phyloP scores from a whole-genome alignment of 371 early-diverging fungal species.

The Homolaphlyctis polyrhiza region DNA sequence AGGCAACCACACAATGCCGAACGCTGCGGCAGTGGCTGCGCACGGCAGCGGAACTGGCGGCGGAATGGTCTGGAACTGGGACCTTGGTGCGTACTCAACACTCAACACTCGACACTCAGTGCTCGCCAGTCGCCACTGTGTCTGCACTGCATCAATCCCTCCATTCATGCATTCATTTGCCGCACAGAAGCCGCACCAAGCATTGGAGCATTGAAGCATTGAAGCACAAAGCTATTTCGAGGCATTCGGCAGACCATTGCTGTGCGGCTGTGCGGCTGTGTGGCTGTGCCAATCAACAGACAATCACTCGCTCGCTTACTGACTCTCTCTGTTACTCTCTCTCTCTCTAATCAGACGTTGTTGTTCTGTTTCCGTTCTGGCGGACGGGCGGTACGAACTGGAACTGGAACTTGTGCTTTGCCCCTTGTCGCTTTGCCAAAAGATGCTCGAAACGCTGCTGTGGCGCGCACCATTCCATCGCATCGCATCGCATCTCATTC shows the following conservation, averaged over 20 bases:
- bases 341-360: not conserved
- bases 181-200: no score
- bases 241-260: not conserved
- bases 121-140: no score
- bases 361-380: constrained; percentile 11
- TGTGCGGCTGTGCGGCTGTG: not conserved
- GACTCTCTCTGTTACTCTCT: not conserved
- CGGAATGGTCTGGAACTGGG: constrained; percentile 15
- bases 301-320: no score
- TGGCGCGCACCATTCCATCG: no score
- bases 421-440: not conserved
- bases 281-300: no score
- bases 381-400: constrained; percentile 7
- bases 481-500: no score
- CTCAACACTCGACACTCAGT: no score
- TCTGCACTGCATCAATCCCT: no score
- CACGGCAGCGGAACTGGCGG: not conserved
- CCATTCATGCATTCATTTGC: no score
- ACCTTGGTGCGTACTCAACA: not conserved
- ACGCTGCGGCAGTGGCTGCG: not conserved
- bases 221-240: no score
- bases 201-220: no score
- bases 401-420: no score
- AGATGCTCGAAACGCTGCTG: constrained; percentile 1
- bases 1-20: not conserved